These are phyloP conservation scores for Claviceps arundinis DNA, from an alignment of 2,329 filamentous ascomycete species.

Conservation along the genomic window DNA sequence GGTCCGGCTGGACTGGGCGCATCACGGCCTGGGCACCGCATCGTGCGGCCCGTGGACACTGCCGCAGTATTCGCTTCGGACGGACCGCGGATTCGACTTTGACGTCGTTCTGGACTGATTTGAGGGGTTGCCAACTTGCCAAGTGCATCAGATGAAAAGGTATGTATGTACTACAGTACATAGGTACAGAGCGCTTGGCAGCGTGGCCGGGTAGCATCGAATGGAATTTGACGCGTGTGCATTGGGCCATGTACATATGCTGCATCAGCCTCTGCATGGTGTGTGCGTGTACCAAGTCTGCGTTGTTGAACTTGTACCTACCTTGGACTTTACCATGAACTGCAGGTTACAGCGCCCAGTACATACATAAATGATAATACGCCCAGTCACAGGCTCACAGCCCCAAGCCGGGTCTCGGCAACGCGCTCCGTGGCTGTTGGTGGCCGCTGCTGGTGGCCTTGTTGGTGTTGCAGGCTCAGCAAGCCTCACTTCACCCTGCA, in stretches of 20 bases:
- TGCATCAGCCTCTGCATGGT: too few species aligned
- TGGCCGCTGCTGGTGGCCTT: not conserved
- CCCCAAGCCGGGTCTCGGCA: not conserved
- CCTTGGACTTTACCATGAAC: not conserved
- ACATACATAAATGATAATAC: not conserved
- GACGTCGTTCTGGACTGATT: constrained; percentile 30
- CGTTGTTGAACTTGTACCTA: too few species aligned
- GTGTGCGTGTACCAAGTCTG: too few species aligned
- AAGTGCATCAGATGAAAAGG: too few species aligned
- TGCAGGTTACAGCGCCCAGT: not conserved
- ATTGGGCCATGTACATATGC: too few species aligned
- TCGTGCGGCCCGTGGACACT: constrained; percentile 46
- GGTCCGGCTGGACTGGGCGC: constrained; percentile 44
- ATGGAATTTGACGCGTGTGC: too few species aligned
- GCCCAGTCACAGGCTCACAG: not conserved
- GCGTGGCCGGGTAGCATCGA: too few species aligned
- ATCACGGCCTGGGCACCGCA: constrained; percentile 50
- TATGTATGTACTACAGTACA: too few species aligned
- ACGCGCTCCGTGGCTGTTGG: not conserved
- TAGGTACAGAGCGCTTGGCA: too few species aligned
- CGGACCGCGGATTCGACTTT: constrained; percentile 27
- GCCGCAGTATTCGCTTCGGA: constrained; percentile 31
- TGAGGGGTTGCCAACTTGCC: too few species aligned
- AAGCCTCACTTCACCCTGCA: not conserved
- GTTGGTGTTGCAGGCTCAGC: not conserved